Conservation (phyloP, 805 yeast genomes). For the Starmerella tilneyi region DNA sequence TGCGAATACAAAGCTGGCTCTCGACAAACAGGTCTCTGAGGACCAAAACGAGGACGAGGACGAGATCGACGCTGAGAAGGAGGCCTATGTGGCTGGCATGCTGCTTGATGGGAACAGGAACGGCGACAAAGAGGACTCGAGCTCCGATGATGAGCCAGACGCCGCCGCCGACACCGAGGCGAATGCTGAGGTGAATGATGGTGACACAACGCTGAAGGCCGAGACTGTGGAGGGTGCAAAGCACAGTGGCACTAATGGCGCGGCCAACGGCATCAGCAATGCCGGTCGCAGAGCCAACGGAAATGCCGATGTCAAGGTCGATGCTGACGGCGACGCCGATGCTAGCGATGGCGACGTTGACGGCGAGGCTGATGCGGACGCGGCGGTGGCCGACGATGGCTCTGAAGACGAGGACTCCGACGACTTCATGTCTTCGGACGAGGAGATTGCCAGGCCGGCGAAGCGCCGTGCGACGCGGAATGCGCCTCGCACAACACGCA, state of each 20-base stretch:
- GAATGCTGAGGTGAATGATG: neutral
- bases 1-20: slow-evolving; percentile 82
- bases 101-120: slow-evolving; percentile 25
- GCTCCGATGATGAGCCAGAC: neutral
- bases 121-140: slow-evolving; percentile 5
- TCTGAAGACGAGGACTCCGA: slow-evolving; percentile 1
- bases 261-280: neutral
- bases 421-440: slow-evolving; percentile 5
- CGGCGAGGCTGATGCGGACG: neutral
- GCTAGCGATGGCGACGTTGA: neutral
- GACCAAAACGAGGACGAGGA: slow-evolving; percentile 27
- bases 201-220: neutral
- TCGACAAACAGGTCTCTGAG: slow-evolving; percentile 47
- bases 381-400: neutral
- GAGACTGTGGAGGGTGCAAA: neutral
- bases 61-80: slow-evolving; percentile 31
- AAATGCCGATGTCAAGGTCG: neutral
- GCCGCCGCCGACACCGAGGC: neutral
- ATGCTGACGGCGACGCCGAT: neutral
- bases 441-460: slow-evolving; percentile 3
- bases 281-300: neutral
- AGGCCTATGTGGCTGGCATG: slow-evolving; percentile 33
- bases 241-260: neutral
- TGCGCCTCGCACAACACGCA: slow-evolving; percentile 5
- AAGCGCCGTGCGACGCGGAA: slow-evolving; percentile 6